A percentile compares a stretch with the other conserved stretches of the same genome.
These are phyloP conservation scores for Tolypocladium pustulatum DNA, from an alignment of 2,329 filamentous ascomycete species.

Conservation along the genomic window DNA sequence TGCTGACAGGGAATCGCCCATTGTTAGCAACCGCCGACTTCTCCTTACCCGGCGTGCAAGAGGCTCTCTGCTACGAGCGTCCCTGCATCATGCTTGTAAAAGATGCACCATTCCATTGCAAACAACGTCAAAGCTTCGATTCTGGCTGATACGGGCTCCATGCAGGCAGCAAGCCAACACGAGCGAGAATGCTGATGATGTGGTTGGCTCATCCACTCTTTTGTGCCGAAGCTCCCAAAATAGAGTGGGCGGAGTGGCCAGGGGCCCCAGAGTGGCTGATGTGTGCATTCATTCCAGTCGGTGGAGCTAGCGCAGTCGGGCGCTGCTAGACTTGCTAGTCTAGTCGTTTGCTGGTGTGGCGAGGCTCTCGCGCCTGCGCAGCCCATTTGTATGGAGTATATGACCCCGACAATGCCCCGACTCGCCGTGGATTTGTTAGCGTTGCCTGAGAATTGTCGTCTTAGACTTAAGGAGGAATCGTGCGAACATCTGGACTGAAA, in stretches of 20 bases:
- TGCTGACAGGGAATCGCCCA: background rate
- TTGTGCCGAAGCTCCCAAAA: background rate
- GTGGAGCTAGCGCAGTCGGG: background rate
- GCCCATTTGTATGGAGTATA: too few relatives aligned
- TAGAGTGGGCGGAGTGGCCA: background rate
- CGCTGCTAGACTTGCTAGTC: background rate
- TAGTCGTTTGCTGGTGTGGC: background rate
- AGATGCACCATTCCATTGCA: background rate
- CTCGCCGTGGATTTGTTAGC: background rate
- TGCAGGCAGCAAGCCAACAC: background rate
- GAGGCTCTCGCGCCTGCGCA: background rate
- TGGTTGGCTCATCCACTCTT: background rate
- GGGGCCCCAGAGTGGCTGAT: background rate
- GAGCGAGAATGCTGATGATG: background rate
- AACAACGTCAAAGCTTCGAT: background rate
- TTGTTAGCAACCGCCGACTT: background rate
- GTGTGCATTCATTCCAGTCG: background rate
- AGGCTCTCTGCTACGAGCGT: too few relatives aligned
- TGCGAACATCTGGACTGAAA: background rate
- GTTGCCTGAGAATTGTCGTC: background rate
- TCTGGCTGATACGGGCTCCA: background rate
- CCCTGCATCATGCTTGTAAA: background rate
- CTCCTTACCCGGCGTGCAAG: too few relatives aligned
- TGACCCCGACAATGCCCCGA: background rate
- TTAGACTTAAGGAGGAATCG: too few relatives aligned